Percentiles rank a stretch among this genome's conserved stretches.
Evolutionary conservation across 495 filamentous ascomycete species (phyloP).

Genomic region (Echria macrotheca): DNA sequence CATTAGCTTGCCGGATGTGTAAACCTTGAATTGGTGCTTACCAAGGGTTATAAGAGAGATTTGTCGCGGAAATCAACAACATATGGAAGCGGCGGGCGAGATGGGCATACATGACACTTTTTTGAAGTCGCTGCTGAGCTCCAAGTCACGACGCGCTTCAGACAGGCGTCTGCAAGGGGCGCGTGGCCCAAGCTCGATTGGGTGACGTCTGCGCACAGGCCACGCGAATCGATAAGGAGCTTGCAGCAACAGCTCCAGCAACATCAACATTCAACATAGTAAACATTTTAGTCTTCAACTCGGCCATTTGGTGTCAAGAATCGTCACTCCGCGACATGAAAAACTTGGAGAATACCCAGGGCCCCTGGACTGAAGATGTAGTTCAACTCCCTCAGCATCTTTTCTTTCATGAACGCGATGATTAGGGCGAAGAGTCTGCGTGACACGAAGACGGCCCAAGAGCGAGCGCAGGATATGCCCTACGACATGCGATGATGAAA

Average conservation of each 20-base stretch:
- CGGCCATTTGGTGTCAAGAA: not conserved
- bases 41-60: not conserved
- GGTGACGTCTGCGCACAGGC: not conserved
- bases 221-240: too few relatives aligned
- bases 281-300: not conserved
- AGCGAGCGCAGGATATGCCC: too few relatives aligned
- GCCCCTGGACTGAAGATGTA: slow-evolving; percentile 23
- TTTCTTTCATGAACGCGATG: slow-evolving; percentile 29
- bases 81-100: not conserved
- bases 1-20: too few relatives aligned
- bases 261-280: not conserved
- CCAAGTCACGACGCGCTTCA: slow-evolving; percentile 15
- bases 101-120: not conserved
- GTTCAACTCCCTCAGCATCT: slow-evolving; percentile 23
- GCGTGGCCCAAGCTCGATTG: slow-evolving; percentile 7
- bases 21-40: not conserved
- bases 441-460: too few relatives aligned
- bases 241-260: not conserved
- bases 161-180: slow-evolving; percentile 4
- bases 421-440: slow-evolving; percentile 26
- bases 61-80: not conserved
- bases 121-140: not conserved
- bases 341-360: slow-evolving; percentile 28
- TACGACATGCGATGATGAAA: too few relatives aligned
- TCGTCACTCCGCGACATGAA: too few relatives aligned